Base-by-base conservation (phyloP, 139 green algal species). In the Chlorella ohadii region DNA sequence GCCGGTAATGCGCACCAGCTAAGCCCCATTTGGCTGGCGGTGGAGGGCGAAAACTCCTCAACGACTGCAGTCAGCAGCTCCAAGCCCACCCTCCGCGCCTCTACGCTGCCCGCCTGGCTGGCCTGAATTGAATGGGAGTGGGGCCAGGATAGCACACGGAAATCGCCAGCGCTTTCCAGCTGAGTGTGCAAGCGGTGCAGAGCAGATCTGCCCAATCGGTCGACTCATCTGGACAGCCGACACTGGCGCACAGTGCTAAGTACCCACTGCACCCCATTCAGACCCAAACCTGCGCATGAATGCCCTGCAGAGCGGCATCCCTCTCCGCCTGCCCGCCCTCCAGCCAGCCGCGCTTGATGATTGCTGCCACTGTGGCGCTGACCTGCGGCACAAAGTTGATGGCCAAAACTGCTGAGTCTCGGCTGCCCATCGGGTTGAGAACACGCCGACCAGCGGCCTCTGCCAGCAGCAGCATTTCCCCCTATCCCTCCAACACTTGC, bases 321-420 rank as follows among this genome's bases (percentile, higher is more conserved):
- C 75, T 78, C 63, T 89, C 80, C 7, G 84, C 84, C 1, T 72
- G 16, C 3, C 36, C 36, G 13, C 70, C 34, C 13, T 93, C 92
- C 66, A 89, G 27, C 94, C 94, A 97, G 63, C 88, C 88, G 31
- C 94, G 91, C 83, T 97, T 97, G 16, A 96, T 84, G 63, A 97
- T 82, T 22, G 90, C 72, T 19, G 93, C 94, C 15, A 89, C 47
- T 1, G 87, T 82, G 19, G 55, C 89, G 19, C 59, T 75, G 25
- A 92, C 83, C 88, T 91, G 80, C 33, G 93, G 66, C 57, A 94
- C 77, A 22, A 51, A 51, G n/a, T n/a, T n/a, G n/a, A n/a, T n/a
- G n/a, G n/a, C n/a, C n/a, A n/a, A n/a, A n/a, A n/a, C n/a, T n/a
- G n/a, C n/a, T n/a, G n/a, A n/a, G n/a, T n/a, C n/a, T n/a, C n/a